Evolutionary conservation across 805 yeast genomes (phyloP), one percentile per base, ranked within the genome.

Genomic region (Cyberlindnera suaveolens): DNA sequence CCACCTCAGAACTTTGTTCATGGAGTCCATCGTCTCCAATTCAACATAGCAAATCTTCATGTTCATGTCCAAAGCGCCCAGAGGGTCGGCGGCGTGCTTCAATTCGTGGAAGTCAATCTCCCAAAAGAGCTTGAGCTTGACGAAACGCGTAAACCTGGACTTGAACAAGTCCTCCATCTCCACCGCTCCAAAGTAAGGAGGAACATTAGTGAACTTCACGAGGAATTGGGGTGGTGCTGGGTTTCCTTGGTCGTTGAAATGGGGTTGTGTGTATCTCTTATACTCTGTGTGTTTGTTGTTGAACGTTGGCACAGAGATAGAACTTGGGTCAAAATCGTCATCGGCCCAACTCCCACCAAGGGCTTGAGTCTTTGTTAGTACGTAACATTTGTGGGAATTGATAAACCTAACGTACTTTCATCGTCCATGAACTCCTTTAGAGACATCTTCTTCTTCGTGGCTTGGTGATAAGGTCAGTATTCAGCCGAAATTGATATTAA

Each of bases 31-130:
- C 7, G 73, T 61, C n/a, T 60, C 56, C 47, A 82, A 58, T 48
- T 81, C 84, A 1, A 79, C 79, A 60, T 83, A 80, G 2, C 86
- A 79, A 23, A 83, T 78, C 54, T 79, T 81, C 49, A 68, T 74
- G 34, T 67, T 65, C 31, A 46, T 52, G 20, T 54, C 50, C n/a
- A 57, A 32, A 2, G 52, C 63, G 44, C 42, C 49, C 1, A 41
- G 11, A n/a, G 53, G 51, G 31, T 45, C 38, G 8, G 18, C 11
- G 2, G 36, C 37, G 10, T 65, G 58, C 18, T 66, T 66, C 47
- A 72, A 57, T 7, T 66, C 31, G 13, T 48, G 45, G 27, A 40
- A 44, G 40, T 67, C 64, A n/a, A 78, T 67, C 50, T 78, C 82
- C 68, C 77, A 74, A 52, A 81, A 73, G 17, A 85, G 65, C 54